Base-by-base conservation (phyloP, 257 asterid species). In the Solanum megistacrolobum region DNA sequence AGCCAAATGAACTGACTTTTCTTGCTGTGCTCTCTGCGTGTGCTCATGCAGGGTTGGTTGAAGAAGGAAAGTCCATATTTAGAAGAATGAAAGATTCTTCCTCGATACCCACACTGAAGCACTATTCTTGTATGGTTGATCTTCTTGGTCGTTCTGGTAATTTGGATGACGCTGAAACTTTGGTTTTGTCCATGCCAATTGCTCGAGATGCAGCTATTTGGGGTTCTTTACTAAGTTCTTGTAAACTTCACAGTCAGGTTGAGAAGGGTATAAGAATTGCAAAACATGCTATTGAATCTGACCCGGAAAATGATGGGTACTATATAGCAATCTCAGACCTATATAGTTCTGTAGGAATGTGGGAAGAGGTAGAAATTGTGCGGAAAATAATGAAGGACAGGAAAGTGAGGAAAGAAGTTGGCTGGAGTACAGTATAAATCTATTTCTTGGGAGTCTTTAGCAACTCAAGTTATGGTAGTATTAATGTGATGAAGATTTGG, bases 241-340 rank as follows among this genome's bases (percentile, higher is more conserved):
- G 98, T 90, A 95, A 91, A 91, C 83, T 91, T 91, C 97, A 96
- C 68, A 79, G 89, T 86, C 90, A 95, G 85, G 88, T 89, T 31
- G 92, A 90, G 87, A 92, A 90, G 92, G 98, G 99, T 39, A 91
- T 93, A 83, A 92, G 93, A 92, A 92, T 94, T 72, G 98, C 98
- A n/a, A 92, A 94, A 88, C 93, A 88, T 55, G 98, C 98, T 41
- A 91, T 94, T 88, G 94, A 94, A 89, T 92, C 95, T 12, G 96
- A 95, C 75, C 96, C 98, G 1, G 94, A 94, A 68, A 96, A 96
- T 46, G 98, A 96, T 87, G 99, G 98, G 83, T 96, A 96, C 87
- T 92, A 93, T 39, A 86, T 96, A 31, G 71, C 91, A 68, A 74
- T 93, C 68, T 95, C 98, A 6, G 96, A 95, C 87, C 91, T 96